A percentile compares a stretch with the other conserved stretches of the same genome.
Conservation (phyloP, 495 filamentous ascomycete genomes). For the Gamarada debralockiae region DNA sequence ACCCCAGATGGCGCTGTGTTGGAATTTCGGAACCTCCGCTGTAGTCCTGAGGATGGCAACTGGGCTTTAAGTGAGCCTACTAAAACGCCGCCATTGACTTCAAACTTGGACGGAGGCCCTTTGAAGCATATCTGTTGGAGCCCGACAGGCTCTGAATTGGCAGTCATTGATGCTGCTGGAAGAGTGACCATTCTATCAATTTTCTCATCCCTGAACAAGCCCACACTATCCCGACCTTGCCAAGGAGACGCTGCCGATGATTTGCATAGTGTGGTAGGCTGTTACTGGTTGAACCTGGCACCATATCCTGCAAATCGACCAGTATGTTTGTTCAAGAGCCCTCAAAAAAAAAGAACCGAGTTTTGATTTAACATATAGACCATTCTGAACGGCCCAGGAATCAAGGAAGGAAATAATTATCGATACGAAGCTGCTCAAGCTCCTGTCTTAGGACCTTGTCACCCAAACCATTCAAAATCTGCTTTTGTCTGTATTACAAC, state of each 20-base stretch:
- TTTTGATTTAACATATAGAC: slow-evolving; percentile 7
- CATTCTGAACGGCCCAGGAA: slow-evolving; percentile 38
- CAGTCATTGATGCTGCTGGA: slow-evolving; percentile 69
- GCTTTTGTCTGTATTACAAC: slow-evolving; percentile 68
- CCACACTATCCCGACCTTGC: slow-evolving; percentile 49
- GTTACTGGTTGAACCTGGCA: slow-evolving; percentile 72
- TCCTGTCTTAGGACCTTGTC: slow-evolving; percentile 60
- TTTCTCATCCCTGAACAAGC: slow-evolving; percentile 60
- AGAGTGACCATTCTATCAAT: slow-evolving; percentile 66
- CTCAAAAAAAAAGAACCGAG: not conserved
- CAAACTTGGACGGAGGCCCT: slow-evolving; percentile 47
- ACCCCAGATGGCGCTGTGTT: slow-evolving; percentile 63
- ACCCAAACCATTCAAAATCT: slow-evolving; percentile 60
- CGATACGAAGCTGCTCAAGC: slow-evolving; percentile 42
- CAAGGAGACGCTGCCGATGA: slow-evolving; percentile 64
- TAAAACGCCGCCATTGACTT: slow-evolving; percentile 35
- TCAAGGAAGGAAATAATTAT: slow-evolving; percentile 39
- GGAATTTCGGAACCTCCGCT: slow-evolving; percentile 66
- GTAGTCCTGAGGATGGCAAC: slow-evolving; percentile 62
- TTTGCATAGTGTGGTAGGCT: slow-evolving; percentile 69
- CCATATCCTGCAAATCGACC: slow-evolving; percentile 35
- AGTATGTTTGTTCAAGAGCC: slow-evolving; percentile 32
- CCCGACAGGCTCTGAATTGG: slow-evolving; percentile 66
- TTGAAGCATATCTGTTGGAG: slow-evolving; percentile 80
- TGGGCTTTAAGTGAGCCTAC: slow-evolving; percentile 72